These are phyloP conservation scores for Plasmodium adleri DNA, from an alignment of 169 alveolate genomes.

Conservation along the genomic window DNA sequence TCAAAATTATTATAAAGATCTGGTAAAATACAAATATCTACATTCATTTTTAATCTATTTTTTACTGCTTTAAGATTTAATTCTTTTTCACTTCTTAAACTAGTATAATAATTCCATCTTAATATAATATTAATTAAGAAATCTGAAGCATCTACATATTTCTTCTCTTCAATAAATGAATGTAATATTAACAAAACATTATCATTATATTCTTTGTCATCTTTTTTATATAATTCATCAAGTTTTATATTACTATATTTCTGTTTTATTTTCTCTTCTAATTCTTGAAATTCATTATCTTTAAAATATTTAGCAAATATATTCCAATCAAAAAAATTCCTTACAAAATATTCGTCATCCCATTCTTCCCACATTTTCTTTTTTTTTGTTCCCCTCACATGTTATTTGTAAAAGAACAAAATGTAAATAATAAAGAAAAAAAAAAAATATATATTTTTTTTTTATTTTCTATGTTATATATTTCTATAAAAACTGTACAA, in stretches of 20 bases:
- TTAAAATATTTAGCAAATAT: conserved; percentile 35
- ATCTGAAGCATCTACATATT: conserved; percentile 51
- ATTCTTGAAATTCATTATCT: conserved; percentile 60
- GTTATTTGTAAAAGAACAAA: neutral
- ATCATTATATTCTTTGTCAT: conserved; percentile 27
- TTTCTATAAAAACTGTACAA: too few relatives aligned
- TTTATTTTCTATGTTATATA: too few relatives aligned
- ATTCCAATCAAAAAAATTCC: conserved; percentile 54
- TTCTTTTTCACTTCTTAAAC: conserved; percentile 66
- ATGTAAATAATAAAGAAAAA: neutral
- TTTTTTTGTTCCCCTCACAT: neutral
- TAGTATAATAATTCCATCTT: conserved; percentile 73
- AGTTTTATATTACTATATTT: conserved; percentile 4
- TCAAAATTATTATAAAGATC: conserved; percentile 41
- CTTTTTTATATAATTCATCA: conserved; percentile 36
- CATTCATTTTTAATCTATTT: conserved; percentile 66
- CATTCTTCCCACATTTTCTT: conserved; percentile 70
- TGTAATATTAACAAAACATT: conserved; percentile 24
- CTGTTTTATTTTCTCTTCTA: conserved; percentile 49
- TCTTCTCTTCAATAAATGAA: conserved; percentile 34
- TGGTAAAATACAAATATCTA: conserved; percentile 35
- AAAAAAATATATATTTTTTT: neutral
- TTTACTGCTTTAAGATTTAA: conserved; percentile 22
- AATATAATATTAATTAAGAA: conserved; percentile 47
- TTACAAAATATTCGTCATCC: conserved; percentile 47